A percentile compares a stretch with the other conserved stretches of the same genome.
These are phyloP conservation scores for Beta vulgaris DNA, from an alignment of 148 eudicot species.

Conservation along the genomic window DNA sequence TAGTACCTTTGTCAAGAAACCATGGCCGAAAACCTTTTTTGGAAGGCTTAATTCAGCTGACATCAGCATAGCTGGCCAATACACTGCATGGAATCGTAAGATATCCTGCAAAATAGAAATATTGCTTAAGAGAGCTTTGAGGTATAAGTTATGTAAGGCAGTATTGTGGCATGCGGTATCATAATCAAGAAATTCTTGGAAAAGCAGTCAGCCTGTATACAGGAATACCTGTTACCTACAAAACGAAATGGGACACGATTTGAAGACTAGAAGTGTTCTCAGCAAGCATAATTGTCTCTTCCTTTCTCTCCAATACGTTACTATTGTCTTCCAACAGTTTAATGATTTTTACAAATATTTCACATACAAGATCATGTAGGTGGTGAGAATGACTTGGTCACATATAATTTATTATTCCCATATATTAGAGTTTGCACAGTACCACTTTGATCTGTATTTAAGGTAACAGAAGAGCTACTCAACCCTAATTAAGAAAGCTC, in stretches of 20 bases:
- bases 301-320: too few relatives aligned
- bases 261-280: too few relatives aligned
- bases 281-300: too few relatives aligned
- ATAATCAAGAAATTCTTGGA: neutral
- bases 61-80: conserved; percentile 99
- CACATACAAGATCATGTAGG: too few relatives aligned
- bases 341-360: too few relatives aligned
- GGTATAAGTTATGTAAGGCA: conserved; percentile 2
- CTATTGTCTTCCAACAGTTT: too few relatives aligned
- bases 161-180: neutral
- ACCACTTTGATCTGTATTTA: too few relatives aligned
- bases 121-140: neutral
- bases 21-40: conserved; percentile 95
- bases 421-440: too few relatives aligned
- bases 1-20: conserved; percentile 95
- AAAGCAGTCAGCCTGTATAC: neutral
- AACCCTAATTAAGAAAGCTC: too few relatives aligned
- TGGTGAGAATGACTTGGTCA: too few relatives aligned
- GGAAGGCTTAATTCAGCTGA: conserved; percentile 87
- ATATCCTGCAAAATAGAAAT: conserved; percentile 66
- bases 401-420: too few relatives aligned
- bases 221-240: neutral
- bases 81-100: conserved; percentile 96
- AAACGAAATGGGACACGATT: neutral
- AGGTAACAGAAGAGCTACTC: too few relatives aligned